Evolutionary conservation across 2,329 filamentous ascomycete species (phyloP), one percentile per base, ranked within the genome.

Genomic region (Bipolaris bicolor): DNA sequence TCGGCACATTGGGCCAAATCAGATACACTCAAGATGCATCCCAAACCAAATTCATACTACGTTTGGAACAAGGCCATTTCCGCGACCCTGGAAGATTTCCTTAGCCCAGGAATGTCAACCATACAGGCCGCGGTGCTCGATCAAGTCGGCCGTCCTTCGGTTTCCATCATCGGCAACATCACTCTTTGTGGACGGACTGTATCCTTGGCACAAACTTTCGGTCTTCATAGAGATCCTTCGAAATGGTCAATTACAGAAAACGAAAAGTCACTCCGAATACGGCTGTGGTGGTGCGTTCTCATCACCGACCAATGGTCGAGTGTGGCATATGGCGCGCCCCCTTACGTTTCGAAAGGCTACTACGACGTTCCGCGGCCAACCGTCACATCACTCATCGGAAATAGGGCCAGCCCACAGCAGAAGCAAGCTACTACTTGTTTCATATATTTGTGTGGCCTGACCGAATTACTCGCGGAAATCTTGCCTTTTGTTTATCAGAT

Each of bases 251-350:
- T 84, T 1, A 79, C 80, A 1, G 76, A 76, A 1, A 73, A 76
- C 33, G 83, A 86, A 60, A 85, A 84, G 61, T 76, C 79, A 7
- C 71, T 82, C 15, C 77, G 84, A 6, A 81, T 82, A 29, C 80
- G 82, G 2, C 69, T 84, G 3, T 86, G 83, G 82, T 86, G 84
- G 84, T 83, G 80, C 5, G 81, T 85, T 2, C 74, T 85, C 2
- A 82, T 86, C 37, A 83, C 84, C 55, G 83, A 86, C 68, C 79
- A 82, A 39, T 86, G 83, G 82, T 79, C 82, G 52, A 84, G 83
- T 62, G 81, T 84, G 51, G 82, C 82, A 4, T 83, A 86, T 63
- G 83, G 83, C 4, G 80, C 82, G 2, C 83, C 83, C 18, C 82
- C 83, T 3, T 80, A 83, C 48, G 81, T 85, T 10, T 75, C 78